These are phyloP conservation scores for Oidiodendron maius DNA, from an alignment of 495 filamentous ascomycete species.

Conservation along the genomic window DNA sequence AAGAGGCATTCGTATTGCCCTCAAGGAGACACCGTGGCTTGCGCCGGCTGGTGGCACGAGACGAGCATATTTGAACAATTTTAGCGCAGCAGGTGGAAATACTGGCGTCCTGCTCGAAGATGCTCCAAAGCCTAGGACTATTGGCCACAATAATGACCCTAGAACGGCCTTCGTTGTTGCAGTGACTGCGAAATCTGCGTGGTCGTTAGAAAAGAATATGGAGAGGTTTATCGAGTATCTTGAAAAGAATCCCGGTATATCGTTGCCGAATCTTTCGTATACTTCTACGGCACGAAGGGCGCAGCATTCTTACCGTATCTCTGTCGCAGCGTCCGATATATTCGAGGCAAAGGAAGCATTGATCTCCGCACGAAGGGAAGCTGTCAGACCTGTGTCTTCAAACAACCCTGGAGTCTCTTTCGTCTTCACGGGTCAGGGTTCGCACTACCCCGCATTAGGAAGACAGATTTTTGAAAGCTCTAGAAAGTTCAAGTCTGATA, in stretches of 20 bases:
- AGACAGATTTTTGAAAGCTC: slow-evolving; percentile 59
- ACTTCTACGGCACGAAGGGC: slow-evolving; percentile 39
- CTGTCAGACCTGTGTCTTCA: slow-evolving; percentile 21
- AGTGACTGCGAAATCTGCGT: slow-evolving; percentile 49
- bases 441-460: slow-evolving; percentile 58
- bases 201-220: slow-evolving; percentile 44
- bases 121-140: slow-evolving; percentile 23
- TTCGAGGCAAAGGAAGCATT: neutral
- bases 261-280: slow-evolving; percentile 58
- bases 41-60: neutral
- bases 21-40: slow-evolving; percentile 44
- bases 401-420: slow-evolving; percentile 38
- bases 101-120: slow-evolving; percentile 59
- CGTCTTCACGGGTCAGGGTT: slow-evolving; percentile 65
- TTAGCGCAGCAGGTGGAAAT: slow-evolving; percentile 51
- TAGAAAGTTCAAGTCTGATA: slow-evolving; percentile 57
- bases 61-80: slow-evolving; percentile 31
- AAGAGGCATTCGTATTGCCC: slow-evolving; percentile 67
- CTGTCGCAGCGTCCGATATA: neutral
- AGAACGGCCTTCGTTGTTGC: slow-evolving; percentile 47
- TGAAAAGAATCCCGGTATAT: slow-evolving; percentile 21
- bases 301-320: neutral
- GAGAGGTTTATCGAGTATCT: slow-evolving; percentile 32
- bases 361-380: slow-evolving; percentile 33
- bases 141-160: slow-evolving; percentile 28